Evolutionary conservation across 2,329 filamentous ascomycete genomes (phyloP), one percentile per base, ranked within the genome.

Genomic region (Pestalotiopsis sp.): DNA sequence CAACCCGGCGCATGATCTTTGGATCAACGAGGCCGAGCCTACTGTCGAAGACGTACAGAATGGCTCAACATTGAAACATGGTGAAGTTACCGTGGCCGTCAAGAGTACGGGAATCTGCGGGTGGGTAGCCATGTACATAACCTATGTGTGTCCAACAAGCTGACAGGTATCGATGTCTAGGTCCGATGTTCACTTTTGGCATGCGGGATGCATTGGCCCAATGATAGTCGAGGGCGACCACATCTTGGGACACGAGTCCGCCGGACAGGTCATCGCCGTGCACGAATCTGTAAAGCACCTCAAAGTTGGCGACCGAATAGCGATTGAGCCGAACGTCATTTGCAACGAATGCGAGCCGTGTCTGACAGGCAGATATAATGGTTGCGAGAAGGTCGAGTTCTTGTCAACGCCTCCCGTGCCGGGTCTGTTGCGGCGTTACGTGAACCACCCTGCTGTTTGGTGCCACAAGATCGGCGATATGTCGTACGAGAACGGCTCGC

Each of bases 151-250:
- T 60, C 49, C 17, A 60, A 20, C 25, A 23, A 49, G 57, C 39
- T 57, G 55, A 55, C 61, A 71, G 49, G 68, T 75, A 45, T 76
- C 70, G 25, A 45, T 65, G 61, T 11, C 65, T 75, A 95, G 93
- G 68, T 97, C 93, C 70, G 95, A 98, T 81, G 91, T 98, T 68
- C 95, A 98, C 83, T 98, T 98, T 85, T 98, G 95, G 95, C 93
- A 97, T 79, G 92, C 92, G 64, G 95, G 95, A 73, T 93, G 93
- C 84, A 98, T 98, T 78, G 95, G 95, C 36, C 95, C 95, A 74
- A 98, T 98, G 95, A 91, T 98, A 71, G 95, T 98, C 62, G 88
- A 88, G 73, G 92, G 88, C 76, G 92, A 95, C 77, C 95, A 98
- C 81, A 94, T 98, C 77, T 90, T 98, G 23, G 95, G 95, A 73